Conservation (phyloP, 805 yeast genomes). For the Hanseniaspora thailandica region DNA sequence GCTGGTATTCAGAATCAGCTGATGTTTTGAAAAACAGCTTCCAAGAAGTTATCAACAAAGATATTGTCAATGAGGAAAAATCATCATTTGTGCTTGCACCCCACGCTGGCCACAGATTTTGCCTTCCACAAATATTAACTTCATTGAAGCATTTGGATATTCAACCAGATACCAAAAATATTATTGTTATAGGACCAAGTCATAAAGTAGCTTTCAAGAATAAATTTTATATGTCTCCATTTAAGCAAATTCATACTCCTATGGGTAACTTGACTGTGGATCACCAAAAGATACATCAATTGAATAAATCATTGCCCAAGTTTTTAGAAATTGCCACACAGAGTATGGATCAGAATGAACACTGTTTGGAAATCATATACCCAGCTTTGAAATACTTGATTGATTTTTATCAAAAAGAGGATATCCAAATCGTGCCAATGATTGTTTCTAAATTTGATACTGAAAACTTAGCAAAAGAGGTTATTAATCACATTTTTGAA, state of each 20-base stretch:
- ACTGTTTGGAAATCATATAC: constrained; percentile 88
- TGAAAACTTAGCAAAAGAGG: constrained; percentile 30
- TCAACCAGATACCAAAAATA: constrained; percentile 34
- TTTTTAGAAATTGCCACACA: constrained; percentile 46
- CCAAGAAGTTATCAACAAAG: constrained; percentile 30
- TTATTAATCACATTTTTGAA: constrained; percentile 38
- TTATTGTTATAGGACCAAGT: constrained; percentile 83
- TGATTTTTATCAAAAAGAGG: background rate
- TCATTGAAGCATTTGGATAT: constrained; percentile 64
- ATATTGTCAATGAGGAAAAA: constrained; percentile 20
- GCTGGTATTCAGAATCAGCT: constrained; percentile 62
- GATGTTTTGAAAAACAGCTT: constrained; percentile 23
- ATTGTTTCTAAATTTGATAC: constrained; percentile 54
- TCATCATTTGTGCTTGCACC: constrained; percentile 34
- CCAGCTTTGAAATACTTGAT: constrained; percentile 35
- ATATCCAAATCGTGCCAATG: constrained; percentile 58
- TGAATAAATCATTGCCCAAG: constrained; percentile 29
- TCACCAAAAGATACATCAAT: constrained; percentile 30
- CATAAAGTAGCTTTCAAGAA: constrained; percentile 75
- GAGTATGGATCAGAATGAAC: constrained; percentile 69
- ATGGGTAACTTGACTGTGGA: constrained; percentile 67
- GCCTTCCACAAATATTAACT: constrained; percentile 67
- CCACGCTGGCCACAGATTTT: constrained; percentile 85
- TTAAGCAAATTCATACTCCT: constrained; percentile 61
- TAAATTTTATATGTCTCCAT: constrained; percentile 43